Percentiles rank a stretch among this genome's conserved stretches.
Evolutionary conservation across 2,329 filamentous ascomycete genomes (phyloP).

Genomic region (Pseudogymnoascus sp.): DNA sequence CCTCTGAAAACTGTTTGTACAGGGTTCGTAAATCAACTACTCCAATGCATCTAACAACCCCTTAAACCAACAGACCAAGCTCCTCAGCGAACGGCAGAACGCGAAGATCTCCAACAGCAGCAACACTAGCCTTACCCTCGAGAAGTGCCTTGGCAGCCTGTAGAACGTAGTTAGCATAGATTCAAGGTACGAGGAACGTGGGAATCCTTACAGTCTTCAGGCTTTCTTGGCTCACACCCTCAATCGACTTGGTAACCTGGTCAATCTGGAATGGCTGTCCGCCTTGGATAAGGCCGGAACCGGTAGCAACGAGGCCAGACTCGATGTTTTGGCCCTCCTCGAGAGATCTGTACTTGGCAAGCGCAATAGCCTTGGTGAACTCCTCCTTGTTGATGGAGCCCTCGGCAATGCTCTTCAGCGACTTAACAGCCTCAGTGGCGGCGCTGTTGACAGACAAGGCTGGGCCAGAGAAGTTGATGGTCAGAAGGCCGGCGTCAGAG

Average conservation of each 20-base stretch:
- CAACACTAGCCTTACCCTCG: constrained; percentile 80
- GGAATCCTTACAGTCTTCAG: constrained; percentile 66
- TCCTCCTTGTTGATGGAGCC: constrained; percentile 75
- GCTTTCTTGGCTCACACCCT: constrained; percentile 72
- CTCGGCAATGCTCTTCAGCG: constrained; percentile 70
- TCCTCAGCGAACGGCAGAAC: constrained; percentile 89
- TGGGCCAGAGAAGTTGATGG: constrained; percentile 70
- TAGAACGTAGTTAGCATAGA: constrained; percentile 26
- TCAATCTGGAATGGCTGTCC: constrained; percentile 78
- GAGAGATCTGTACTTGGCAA: constrained; percentile 87
- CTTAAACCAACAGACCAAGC: constrained; percentile 88
- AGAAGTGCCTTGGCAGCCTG: constrained; percentile 84
- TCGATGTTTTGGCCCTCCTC: constrained; percentile 71
- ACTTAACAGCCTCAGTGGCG: constrained; percentile 68
- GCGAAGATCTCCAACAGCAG: constrained; percentile 84
- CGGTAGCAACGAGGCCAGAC: constrained; percentile 72
- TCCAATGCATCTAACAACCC: constrained; percentile 21
- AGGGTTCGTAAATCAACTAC: constrained; percentile 16
- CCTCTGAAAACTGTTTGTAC: constrained; percentile 31
- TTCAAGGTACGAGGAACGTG: constrained; percentile 1
- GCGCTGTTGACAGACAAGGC: constrained; percentile 65
- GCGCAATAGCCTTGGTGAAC: constrained; percentile 81
- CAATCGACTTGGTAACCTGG: constrained; percentile 68
- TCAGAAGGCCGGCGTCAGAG: constrained; percentile 87
- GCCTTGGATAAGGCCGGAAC: constrained; percentile 71